Evolutionary conservation across 805 yeast species (phyloP), one percentile per base, ranked within the genome.

Genomic region (Trichomonascus vanleenenianus): DNA sequence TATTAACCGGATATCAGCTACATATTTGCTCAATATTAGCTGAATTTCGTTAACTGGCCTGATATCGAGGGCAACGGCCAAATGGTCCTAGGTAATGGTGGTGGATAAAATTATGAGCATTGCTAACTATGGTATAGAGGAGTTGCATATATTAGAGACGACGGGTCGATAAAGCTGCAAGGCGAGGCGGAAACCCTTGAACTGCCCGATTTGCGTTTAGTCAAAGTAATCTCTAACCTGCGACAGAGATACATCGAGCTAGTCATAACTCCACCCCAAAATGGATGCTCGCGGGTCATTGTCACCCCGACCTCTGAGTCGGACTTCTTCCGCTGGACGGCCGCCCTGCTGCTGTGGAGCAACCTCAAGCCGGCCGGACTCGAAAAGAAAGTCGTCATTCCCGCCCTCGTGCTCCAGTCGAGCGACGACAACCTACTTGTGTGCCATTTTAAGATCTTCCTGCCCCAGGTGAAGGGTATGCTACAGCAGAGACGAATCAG

Each of bases 281-380:
- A 48, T 12, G 42, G 35, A 15, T 39, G 44, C 25, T 30, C 42
- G 30, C 20, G 50, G 22, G 39, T 51, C n/a, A 40, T 51, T 27
- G 32, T 54, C 12, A 35, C 52, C 4, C 49, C 55, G 2, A 38
- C 47, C 3, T 42, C 52, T 6, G 57, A 54, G 33, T n/a, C 30
- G 12, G 56, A 52, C 39, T 54, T 48, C 31, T 39, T 45, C 30
- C 35, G 27, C 22, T 51, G 55, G 52, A 41, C 47, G 9, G 51
- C 48, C 9, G 39, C 45, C 11, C 36, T 54, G 37, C 37, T 54
- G 10, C 39, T 54, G 25, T 48, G 47, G 46, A 51, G 56, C 15
- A 50, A 50, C 39, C 47, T 54, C 32, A 53, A 50, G 37, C 48
- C 54, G 6, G 38, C 30, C 4, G 58, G 58, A 10, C 18, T 53